These are phyloP conservation scores for Ogataea pini DNA, from an alignment of 805 yeast genomes.

Conservation along the genomic window DNA sequence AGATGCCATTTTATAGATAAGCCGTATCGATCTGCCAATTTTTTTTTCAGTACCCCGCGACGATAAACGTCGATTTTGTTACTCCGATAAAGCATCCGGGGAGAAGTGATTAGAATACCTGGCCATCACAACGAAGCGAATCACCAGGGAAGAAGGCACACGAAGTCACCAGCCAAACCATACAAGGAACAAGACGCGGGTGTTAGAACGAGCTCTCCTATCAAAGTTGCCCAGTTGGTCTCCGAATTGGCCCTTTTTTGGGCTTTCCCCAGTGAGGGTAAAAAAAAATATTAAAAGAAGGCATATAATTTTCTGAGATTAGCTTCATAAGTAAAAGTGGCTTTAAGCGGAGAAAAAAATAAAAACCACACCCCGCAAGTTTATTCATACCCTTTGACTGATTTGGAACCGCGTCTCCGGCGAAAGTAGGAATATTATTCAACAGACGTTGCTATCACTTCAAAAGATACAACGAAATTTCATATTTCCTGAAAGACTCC, in stretches of 20 bases:
- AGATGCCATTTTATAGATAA: background rate
- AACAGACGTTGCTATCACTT: too few relatives aligned
- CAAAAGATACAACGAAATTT: too few relatives aligned
- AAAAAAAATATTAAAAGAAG: background rate
- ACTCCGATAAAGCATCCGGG: conserved; percentile 2
- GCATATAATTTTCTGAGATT: conserved; percentile 2
- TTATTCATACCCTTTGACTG: too few relatives aligned
- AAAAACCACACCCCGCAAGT: background rate
- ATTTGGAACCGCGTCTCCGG: too few relatives aligned
- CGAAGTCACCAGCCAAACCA: too few relatives aligned
- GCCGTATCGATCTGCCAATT: background rate
- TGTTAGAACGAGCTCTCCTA: too few relatives aligned
- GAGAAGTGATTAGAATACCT: background rate
- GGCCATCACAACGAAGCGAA: too few relatives aligned
- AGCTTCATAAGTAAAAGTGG: background rate
- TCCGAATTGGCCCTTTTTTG: background rate
- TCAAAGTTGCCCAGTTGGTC: too few relatives aligned
- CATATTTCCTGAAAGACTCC: too few relatives aligned
- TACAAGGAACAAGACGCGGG: too few relatives aligned
- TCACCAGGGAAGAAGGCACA: too few relatives aligned
- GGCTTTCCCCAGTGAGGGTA: background rate
- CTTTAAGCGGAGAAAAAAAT: background rate
- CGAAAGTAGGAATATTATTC: too few relatives aligned
- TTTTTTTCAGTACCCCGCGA: conserved; percentile 6
- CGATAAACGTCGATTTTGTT: background rate